Evolutionary conservation across 352 stramenopile species (phyloP).

Genomic region (Phytophthora tentaculata): DNA sequence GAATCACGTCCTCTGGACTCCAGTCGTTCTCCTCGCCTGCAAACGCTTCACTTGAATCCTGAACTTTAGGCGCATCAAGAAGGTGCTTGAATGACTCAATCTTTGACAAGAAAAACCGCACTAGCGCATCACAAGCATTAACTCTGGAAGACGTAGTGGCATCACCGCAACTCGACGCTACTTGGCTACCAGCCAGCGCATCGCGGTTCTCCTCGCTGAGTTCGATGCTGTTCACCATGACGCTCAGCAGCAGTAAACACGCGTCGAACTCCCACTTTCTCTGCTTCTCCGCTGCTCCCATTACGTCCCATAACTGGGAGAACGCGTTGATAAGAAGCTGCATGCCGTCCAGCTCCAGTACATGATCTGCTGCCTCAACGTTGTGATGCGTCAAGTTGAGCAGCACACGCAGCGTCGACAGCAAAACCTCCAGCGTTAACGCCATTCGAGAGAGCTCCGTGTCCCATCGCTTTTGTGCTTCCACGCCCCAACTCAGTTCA

Average conservation of each 20-base stretch:
- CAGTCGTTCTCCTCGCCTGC: constrained; percentile 41
- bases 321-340: constrained; percentile 53
- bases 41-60: constrained; percentile 1
- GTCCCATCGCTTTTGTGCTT: constrained; percentile 32
- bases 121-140: constrained; percentile 47
- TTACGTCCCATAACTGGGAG: constrained; percentile 35
- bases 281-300: constrained; percentile 4
- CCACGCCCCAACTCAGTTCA: constrained; percentile 41
- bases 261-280: constrained; percentile 67
- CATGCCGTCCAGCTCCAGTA: constrained; percentile 50
- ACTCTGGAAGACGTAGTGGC: neutral
- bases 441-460: constrained; percentile 35
- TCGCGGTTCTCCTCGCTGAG: constrained; percentile 60
- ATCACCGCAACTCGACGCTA: neutral
- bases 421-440: constrained; percentile 48
- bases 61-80: constrained; percentile 37
- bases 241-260: constrained; percentile 65
- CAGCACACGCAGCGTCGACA: constrained; percentile 60
- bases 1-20: constrained; percentile 78
- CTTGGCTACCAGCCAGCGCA: constrained; percentile 29
- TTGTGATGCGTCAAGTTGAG: constrained; percentile 88
- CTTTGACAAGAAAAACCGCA: constrained; percentile 60
- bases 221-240: constrained; percentile 77
- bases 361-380: constrained; percentile 44
- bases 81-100: constrained; percentile 59